These are phyloP conservation scores for Sugiyamaella neomexicana DNA, from an alignment of 1,139 yeast species.

Conservation along the genomic window DNA sequence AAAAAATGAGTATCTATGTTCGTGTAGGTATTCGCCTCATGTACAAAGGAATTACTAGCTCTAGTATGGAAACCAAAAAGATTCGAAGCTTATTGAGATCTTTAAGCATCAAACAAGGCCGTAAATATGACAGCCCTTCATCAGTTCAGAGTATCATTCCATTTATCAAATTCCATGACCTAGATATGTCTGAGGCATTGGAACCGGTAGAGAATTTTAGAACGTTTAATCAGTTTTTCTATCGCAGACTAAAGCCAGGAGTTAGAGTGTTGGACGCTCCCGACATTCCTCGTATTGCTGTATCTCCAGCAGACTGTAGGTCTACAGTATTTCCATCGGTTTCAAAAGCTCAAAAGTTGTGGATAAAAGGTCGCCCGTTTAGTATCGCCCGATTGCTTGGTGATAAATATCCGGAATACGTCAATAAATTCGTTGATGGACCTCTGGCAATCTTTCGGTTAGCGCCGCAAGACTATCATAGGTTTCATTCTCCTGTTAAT, in stretches of 20 bases:
- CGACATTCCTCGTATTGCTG: slow-evolving; percentile 50
- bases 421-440: slow-evolving; percentile 53
- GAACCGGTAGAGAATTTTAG: slow-evolving; percentile 52
- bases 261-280: slow-evolving; percentile 70
- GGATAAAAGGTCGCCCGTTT: slow-evolving; percentile 90
- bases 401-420: slow-evolving; percentile 54
- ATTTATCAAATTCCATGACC: slow-evolving; percentile 76
- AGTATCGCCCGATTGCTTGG: slow-evolving; percentile 65
- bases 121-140: slow-evolving; percentile 69
- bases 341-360: slow-evolving; percentile 65
- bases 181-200: slow-evolving; percentile 70
- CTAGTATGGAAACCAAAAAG: slow-evolving; percentile 55
- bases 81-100: slow-evolving; percentile 60
- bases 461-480: slow-evolving; percentile 96
- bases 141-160: slow-evolving; percentile 70
- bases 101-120: slow-evolving; percentile 78
- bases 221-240: slow-evolving; percentile 88
- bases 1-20: slow-evolving; percentile 87
- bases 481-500: slow-evolving; percentile 86
- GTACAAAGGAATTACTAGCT: slow-evolving; percentile 65
- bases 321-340: slow-evolving; percentile 69
- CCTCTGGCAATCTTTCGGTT: slow-evolving; percentile 77
- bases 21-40: slow-evolving; percentile 81
- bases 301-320: slow-evolving; percentile 89
- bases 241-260: slow-evolving; percentile 68